A percentile compares a stretch with the other conserved stretches of the same genome.
phyloP scores from a whole-genome alignment of 2,329 filamentous ascomycete species.

The Phialophora verrucosa region DNA sequence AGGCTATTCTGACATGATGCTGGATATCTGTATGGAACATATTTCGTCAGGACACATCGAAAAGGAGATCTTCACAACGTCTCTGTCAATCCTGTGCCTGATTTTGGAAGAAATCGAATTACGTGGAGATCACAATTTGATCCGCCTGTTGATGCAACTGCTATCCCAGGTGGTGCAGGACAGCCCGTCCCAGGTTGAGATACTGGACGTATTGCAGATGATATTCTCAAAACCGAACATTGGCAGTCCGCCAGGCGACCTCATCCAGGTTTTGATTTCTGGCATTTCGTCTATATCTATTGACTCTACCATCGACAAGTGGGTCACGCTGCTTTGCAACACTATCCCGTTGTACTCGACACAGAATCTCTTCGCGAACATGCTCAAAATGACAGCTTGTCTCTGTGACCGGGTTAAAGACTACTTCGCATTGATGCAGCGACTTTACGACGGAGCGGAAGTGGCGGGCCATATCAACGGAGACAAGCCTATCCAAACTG shows the following conservation, averaged over 20 bases:
- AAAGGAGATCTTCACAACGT: slow-evolving; percentile 20
- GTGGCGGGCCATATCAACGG: slow-evolving; percentile 27
- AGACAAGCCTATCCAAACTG: slow-evolving; percentile 13
- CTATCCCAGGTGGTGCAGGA: slow-evolving; percentile 24
- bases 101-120: slow-evolving; percentile 30
- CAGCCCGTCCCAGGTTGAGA: slow-evolving; percentile 27
- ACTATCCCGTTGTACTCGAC: slow-evolving; percentile 83
- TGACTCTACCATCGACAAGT: slow-evolving; percentile 82
- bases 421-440: slow-evolving; percentile 74
- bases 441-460: slow-evolving; percentile 60
- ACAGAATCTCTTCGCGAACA: slow-evolving; percentile 78
- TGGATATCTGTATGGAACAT: slow-evolving; percentile 30
- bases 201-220: slow-evolving; percentile 35
- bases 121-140: slow-evolving; percentile 20
- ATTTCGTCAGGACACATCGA: slow-evolving; percentile 13
- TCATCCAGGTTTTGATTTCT: slow-evolving; percentile 78
- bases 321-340: slow-evolving; percentile 84
- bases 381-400: slow-evolving; percentile 89
- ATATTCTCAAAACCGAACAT: slow-evolving; percentile 31
- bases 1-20: slow-evolving; percentile 29
- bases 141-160: slow-evolving; percentile 30
- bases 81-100: slow-evolving; percentile 30
- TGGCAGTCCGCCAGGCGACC: slow-evolving; percentile 62
- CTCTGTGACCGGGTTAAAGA: slow-evolving; percentile 77
- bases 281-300: slow-evolving; percentile 78